phyloP scores from a whole-genome alignment of 2,329 filamentous ascomycete genomes.

The Hypoxylon sp. region DNA sequence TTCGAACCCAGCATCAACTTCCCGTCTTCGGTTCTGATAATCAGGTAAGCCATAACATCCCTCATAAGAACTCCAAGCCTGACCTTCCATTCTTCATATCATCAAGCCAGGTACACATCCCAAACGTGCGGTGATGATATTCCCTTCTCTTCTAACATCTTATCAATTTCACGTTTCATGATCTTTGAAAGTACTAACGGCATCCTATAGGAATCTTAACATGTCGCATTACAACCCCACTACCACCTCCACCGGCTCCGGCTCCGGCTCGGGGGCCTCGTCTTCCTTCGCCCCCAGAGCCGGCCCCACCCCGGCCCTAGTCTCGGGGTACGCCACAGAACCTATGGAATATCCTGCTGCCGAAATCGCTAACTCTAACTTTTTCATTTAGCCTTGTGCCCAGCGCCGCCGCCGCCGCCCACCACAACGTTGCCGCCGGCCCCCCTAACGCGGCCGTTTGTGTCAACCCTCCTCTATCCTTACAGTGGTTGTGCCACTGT shows the following conservation, averaged over 20 bases:
- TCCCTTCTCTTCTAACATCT: background rate
- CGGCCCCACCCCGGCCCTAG: background rate
- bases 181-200: background rate
- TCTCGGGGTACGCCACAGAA: background rate
- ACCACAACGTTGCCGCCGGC: too few relatives aligned
- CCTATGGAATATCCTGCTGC: background rate
- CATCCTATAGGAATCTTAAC: background rate
- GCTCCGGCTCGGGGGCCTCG: too few relatives aligned
- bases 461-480: too few relatives aligned
- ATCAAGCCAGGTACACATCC: background rate
- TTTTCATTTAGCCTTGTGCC: background rate
- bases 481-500: too few relatives aligned
- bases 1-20: too few relatives aligned
- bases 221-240: background rate
- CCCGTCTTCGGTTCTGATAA: too few relatives aligned
- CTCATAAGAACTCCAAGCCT: background rate
- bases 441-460: too few relatives aligned
- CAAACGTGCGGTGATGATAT: background rate
- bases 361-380: background rate
- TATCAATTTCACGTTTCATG: background rate
- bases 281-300: background rate
- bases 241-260: background rate
- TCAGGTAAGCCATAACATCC: background rate
- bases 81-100: background rate
- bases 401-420: too few relatives aligned